Conservation (phyloP, 768 basidiomycete species). For the Tricholoma saponaceum region DNA sequence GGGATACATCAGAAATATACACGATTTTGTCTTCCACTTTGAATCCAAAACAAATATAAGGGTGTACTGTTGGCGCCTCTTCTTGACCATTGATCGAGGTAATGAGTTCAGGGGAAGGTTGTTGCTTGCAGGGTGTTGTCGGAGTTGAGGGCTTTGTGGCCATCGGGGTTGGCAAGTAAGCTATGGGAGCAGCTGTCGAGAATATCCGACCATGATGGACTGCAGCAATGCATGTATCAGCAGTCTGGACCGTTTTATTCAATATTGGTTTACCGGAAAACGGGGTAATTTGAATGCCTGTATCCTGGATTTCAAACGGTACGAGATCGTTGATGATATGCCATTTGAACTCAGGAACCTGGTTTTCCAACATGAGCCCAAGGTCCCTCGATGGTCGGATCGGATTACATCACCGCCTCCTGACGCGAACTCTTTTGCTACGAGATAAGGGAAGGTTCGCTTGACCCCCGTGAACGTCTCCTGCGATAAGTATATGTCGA, state of each 20-base stretch:
- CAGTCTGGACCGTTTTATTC: background rate
- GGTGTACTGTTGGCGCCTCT: conserved; percentile 31
- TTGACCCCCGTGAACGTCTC: conserved; percentile 65
- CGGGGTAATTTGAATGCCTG: conserved; percentile 60
- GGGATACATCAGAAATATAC: conserved; percentile 82
- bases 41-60: conserved; percentile 69
- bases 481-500: conserved; percentile 71
- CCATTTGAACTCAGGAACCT: conserved; percentile 85
- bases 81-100: background rate
- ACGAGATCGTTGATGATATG: conserved; percentile 70
- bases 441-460: conserved; percentile 78
- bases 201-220: conserved; percentile 78
- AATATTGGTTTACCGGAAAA: conserved; percentile 48
- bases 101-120: conserved; percentile 19
- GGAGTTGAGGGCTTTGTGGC: conserved; percentile 34
- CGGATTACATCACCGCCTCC: conserved; percentile 69
- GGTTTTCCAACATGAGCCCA: background rate
- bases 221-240: conserved; percentile 19
- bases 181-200: conserved; percentile 32
- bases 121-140: conserved; percentile 21
- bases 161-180: conserved; percentile 36
- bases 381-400: background rate
- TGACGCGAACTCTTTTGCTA: conserved; percentile 70
- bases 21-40: conserved; percentile 59
- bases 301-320: conserved; percentile 64